Evolutionary conservation across 75 land plant species (phyloP).

Genomic region (Larix kaempferi): DNA sequence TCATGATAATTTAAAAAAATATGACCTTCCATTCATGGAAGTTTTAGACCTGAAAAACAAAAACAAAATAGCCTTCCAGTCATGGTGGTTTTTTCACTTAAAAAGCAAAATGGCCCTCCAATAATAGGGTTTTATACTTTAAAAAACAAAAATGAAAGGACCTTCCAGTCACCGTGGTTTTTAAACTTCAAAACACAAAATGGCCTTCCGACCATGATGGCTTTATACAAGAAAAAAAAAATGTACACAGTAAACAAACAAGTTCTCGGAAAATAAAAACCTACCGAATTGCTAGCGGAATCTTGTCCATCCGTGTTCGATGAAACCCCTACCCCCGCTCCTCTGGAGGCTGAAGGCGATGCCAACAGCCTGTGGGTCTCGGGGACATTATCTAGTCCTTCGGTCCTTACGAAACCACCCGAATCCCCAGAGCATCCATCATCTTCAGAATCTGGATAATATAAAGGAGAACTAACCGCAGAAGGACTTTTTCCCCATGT

Average conservation of each 20-base stretch:
- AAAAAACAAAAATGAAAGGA: background rate
- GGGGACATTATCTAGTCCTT: background rate
- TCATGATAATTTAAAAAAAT: no score
- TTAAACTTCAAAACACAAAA: background rate
- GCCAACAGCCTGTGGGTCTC: no score
- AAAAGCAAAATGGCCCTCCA: no score
- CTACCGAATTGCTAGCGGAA: constrained; percentile 4
- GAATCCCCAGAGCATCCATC: constrained; percentile 9
- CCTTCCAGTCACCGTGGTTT: background rate
- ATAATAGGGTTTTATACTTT: background rate
- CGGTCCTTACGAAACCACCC: background rate
- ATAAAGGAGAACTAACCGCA: background rate
- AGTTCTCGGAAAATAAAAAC: background rate
- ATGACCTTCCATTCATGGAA: no score
- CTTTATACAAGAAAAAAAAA: background rate
- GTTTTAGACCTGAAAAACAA: no score
- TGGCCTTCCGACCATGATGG: no score
- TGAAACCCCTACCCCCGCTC: background rate
- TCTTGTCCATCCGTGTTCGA: background rate
- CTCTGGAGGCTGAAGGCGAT: background rate
- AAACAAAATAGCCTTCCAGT: no score
- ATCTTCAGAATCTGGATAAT: background rate
- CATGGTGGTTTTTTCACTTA: no score
- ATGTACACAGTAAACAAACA: background rate
- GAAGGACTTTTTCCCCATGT: background rate